Conservation (phyloP, 192 early-diverging fungal species). For the Mortierella claussenii region DNA sequence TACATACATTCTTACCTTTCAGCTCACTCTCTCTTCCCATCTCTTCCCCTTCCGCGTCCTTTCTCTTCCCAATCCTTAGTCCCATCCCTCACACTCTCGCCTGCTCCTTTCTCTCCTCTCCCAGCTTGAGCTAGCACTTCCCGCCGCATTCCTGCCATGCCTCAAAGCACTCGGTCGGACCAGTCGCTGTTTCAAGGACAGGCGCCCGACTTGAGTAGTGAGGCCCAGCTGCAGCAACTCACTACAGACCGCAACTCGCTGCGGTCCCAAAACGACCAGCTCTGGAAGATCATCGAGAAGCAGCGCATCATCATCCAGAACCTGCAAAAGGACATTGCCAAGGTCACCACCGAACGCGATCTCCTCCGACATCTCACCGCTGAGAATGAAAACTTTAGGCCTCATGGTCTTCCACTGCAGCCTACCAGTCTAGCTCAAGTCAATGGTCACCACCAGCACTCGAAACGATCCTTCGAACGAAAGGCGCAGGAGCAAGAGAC, state of each 20-base stretch:
- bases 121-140: too few species aligned
- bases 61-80: not conserved
- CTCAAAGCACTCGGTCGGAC: constrained; percentile 38
- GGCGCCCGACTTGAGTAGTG: constrained; percentile 5
- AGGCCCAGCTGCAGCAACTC: constrained; percentile 46
- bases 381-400: constrained; percentile 24
- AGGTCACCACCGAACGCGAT: constrained; percentile 55
- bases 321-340: constrained; percentile 73
- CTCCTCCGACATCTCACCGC: constrained; percentile 36
- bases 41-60: not conserved
- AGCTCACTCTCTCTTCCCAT: not conserved
- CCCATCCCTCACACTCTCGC: not conserved
- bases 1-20: too few species aligned
- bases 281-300: constrained; percentile 94
- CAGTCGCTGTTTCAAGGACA: constrained; percentile 36
- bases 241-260: constrained; percentile 75
- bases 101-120: not conserved
- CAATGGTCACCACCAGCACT: constrained; percentile 24
- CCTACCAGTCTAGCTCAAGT: not conserved
- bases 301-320: constrained; percentile 89
- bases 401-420: constrained; percentile 8
- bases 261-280: constrained; percentile 83
- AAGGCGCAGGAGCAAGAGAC: constrained; percentile 13
- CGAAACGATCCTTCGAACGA: constrained; percentile 21
- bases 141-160: constrained; percentile 10